phyloP scores from a whole-genome alignment of 148 eudicot genomes.

The Spergularia bocconei region DNA sequence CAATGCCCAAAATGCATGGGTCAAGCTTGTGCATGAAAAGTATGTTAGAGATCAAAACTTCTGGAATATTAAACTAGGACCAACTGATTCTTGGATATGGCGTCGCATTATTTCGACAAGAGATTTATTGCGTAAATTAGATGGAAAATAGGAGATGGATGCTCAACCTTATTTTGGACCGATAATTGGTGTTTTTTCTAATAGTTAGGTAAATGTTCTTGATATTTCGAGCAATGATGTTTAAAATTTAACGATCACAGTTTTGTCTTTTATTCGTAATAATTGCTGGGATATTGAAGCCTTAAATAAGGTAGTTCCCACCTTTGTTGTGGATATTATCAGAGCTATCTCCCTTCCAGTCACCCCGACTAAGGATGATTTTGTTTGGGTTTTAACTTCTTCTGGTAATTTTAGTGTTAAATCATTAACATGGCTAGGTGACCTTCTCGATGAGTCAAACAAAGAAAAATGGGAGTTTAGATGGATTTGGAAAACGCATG shows the following conservation, averaged over 20 bases:
- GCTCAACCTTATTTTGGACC: neutral
- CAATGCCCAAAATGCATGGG: neutral
- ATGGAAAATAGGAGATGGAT: neutral
- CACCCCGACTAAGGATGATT: too few species aligned
- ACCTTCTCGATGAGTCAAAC: too few species aligned
- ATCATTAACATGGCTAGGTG: neutral
- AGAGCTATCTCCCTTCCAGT: too few species aligned
- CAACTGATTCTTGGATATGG: neutral
- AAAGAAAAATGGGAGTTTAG: neutral
- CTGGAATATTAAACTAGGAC: neutral
- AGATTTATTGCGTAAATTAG: neutral
- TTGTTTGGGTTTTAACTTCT: neutral
- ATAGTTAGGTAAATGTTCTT: neutral
- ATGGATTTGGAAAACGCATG: neutral
- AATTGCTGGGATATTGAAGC: too few species aligned
- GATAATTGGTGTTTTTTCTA: neutral
- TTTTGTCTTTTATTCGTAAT: neutral
- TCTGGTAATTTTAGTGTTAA: neutral
- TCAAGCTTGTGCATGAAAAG: neutral
- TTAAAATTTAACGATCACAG: neutral
- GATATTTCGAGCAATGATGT: neutral
- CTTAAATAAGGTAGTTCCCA: too few species aligned
- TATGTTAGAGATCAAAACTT: neutral
- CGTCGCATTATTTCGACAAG: neutral
- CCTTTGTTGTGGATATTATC: too few species aligned